Base-by-base conservation (phyloP, 2,329 filamentous ascomycete species). In the Calycina herbarum region DNA sequence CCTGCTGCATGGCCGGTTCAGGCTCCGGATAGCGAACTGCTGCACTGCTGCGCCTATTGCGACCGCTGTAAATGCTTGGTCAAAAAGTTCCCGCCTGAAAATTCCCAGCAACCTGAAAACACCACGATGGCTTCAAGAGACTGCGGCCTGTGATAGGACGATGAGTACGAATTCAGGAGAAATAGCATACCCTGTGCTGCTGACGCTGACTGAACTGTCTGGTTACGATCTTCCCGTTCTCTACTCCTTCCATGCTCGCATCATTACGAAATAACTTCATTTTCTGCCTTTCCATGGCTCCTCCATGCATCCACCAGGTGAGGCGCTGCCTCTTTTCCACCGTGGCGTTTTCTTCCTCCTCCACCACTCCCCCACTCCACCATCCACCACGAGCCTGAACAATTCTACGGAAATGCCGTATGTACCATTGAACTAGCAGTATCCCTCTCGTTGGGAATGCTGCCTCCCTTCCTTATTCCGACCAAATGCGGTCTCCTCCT, bases 321-420 rank as follows among this genome's bases (percentile, higher is more conserved):
- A 48, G 42, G 42, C 42, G 42, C 42, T n/a, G 42, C 7, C 4
- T 45, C 7, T 45, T 35, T 29, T 29, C 33, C 33, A 35, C 33
- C 6, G 33, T 8, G 33, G 42, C 17, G 5, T 48, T 48, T 48
- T 20, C 40, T 42, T 42, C 40, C 40, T 42, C 38, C 38, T 13
- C 38, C 11, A 13, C 38, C 38, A 42, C 11, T 17, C 11, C 11
- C 11, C 38, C 11, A 42, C 11, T 17, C 40, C 40, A 42, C n/a
- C 17, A n/a, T 38, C 35, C 35, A 38, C 35, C 10, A 38, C 35
- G 17, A 48, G n/a, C 42, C n/a, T 10, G 7, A 13, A 3, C 10
- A 51, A 24, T 24, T 51, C 45, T 24, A 24, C 45, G 45, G 45
- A 51, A 27, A 51, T 51, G 45, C 45, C 45, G 45, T 51, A 51